These are phyloP conservation scores for Eutrema salsugineum DNA, from an alignment of 441 rosid genomes.

Conservation along the genomic window DNA sequence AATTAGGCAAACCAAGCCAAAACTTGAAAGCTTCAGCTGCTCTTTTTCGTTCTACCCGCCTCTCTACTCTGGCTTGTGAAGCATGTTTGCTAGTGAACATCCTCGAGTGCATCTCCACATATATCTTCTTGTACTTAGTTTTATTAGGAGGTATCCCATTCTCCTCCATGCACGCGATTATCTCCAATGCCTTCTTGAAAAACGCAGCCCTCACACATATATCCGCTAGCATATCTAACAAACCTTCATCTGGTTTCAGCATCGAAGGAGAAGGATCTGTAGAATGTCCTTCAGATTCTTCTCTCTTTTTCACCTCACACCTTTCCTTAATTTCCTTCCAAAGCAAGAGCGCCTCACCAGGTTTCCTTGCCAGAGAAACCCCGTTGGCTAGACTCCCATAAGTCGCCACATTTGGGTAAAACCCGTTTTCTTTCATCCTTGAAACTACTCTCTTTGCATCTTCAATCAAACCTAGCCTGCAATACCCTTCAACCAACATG, in stretches of 20 bases:
- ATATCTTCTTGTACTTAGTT: constrained; percentile 82
- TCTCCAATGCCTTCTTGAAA: constrained; percentile 88
- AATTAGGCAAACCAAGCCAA: constrained; percentile 94
- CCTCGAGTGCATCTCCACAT: constrained; percentile 95
- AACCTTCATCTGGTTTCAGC: constrained; percentile 68
- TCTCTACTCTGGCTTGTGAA: constrained; percentile 76
- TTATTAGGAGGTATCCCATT: constrained; percentile 82
- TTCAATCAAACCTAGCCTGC: constrained; percentile 73
- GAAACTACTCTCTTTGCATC: constrained; percentile 72
- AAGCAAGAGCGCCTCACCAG: constrained; percentile 88
- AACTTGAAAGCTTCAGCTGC: constrained; percentile 98
- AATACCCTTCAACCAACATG: constrained; percentile 88
- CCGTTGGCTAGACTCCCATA: constrained; percentile 86
- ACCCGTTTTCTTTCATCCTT: constrained; percentile 70
- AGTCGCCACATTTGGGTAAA: constrained; percentile 74
- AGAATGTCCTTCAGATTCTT: constrained; percentile 30
- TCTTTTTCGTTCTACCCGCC: constrained; percentile 78
- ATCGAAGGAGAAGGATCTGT: constrained; percentile 36
- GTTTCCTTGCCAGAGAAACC: constrained; percentile 84
- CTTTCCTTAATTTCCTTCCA: constrained; percentile 90
- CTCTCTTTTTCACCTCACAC: constrained; percentile 34
- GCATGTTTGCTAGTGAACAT: constrained; percentile 97
- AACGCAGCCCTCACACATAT: constrained; percentile 89
- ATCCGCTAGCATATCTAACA: constrained; percentile 77
- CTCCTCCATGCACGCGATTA: constrained; percentile 94